Percentiles rank a stretch among this genome's conserved stretches.
phyloP scores from a whole-genome alignment of 768 basidiomycete species.

The Podaxis carcinomalis region DNA sequence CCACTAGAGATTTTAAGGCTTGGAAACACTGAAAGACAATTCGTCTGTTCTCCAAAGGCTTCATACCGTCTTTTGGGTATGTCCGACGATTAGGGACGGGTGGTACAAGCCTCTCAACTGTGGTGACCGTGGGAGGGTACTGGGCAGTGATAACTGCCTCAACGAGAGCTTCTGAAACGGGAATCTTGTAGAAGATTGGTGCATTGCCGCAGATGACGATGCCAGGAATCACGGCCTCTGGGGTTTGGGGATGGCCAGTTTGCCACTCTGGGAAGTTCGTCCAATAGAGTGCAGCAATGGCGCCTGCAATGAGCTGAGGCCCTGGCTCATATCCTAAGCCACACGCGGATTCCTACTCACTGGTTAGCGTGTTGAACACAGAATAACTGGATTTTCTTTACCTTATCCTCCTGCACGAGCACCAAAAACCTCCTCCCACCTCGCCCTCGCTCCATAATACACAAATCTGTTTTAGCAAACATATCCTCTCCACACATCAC shows the following conservation, averaged over 20 bases:
- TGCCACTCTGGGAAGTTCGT: neutral
- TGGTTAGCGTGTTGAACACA: neutral
- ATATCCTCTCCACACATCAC: neutral
- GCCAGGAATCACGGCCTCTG: neutral
- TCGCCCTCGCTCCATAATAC: neutral
- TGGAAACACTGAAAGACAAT: neutral
- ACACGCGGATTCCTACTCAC: neutral
- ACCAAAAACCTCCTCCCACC: neutral
- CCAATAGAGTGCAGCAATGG: neutral
- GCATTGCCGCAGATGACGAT: neutral
- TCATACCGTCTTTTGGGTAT: neutral
- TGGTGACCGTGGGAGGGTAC: neutral
- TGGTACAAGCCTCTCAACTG: neutral
- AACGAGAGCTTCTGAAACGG: neutral
- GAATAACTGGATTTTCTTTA: neutral
- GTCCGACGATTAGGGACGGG: neutral
- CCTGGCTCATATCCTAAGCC: neutral
- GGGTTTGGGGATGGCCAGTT: too few species aligned
- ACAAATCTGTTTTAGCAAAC: neutral
- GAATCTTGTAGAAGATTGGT: neutral
- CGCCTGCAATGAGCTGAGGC: neutral
- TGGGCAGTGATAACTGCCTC: neutral
- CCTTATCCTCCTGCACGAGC: neutral
- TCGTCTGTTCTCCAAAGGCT: neutral
- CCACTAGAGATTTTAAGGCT: too few species aligned